Percentiles rank a stretch among this genome's conserved stretches.
Evolutionary conservation across 345 rosid species (phyloP).

Genomic region (Erysimum cheiranthoides): DNA sequence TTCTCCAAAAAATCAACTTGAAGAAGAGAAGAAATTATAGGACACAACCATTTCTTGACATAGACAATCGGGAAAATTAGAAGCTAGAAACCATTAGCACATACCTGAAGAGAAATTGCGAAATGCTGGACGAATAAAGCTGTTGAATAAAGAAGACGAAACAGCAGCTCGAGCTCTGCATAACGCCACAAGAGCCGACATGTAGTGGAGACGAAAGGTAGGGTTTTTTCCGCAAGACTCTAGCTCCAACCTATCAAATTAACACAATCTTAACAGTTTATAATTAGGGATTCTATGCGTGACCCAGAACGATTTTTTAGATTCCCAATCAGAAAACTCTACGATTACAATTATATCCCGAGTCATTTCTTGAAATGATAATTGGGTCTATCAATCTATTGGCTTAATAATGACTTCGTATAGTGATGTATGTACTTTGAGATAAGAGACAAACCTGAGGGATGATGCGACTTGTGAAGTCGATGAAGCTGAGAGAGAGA

Average conservation of each 20-base stretch:
- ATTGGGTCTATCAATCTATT: neutral
- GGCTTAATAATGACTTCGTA: neutral
- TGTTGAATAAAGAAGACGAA: conserved; percentile 31
- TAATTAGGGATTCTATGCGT: neutral
- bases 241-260: conserved; percentile 25
- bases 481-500: neutral
- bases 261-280: neutral
- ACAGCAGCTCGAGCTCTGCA: conserved; percentile 44
- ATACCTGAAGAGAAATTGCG: conserved; percentile 45
- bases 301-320: neutral
- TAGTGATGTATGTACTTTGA: neutral
- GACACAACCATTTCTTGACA: neutral
- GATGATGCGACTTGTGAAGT: neutral
- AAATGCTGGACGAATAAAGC: conserved; percentile 46
- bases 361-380: conserved; percentile 1
- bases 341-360: neutral
- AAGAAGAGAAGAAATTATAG: neutral
- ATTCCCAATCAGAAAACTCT: conserved; percentile 17
- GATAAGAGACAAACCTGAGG: conserved; percentile 31
- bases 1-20: neutral
- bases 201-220: conserved; percentile 15
- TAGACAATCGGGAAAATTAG: neutral
- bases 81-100: neutral
- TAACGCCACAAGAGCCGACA: conserved; percentile 45
- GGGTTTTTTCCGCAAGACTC: neutral